Base-by-base conservation (phyloP, 768 basidiomycete genomes). In the Amanita exitialis region DNA sequence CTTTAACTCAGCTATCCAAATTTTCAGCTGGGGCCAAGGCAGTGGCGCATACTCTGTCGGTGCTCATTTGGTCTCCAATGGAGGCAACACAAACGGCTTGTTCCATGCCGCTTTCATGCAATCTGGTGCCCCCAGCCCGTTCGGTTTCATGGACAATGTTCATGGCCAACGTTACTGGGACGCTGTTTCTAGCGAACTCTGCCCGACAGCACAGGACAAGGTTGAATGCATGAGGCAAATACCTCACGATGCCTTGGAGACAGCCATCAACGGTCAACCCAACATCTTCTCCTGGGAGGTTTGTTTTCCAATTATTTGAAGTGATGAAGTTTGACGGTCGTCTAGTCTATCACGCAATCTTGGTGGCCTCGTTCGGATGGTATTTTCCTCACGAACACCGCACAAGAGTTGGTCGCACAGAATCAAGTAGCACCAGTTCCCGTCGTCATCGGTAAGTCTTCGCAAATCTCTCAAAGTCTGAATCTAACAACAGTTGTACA, bases 291-390 rank as follows among this genome's bases (percentile, higher is more conserved):
- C 69, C 9, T 75, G 71, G 52, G 70, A 76, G 64, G 75, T 73
- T 44, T 9, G 62, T 49, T 5, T 32, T 13, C 44, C 35, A 15
- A 39, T 38, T 41, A 13, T 15, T 27, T 8, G 4, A 32, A 1
- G 20, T 9, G 39, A 28, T 25, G n/a, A 9, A 4, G 18, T 21
- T 3, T 16, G 37, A 38, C n/a, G 25, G 13, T 27, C 4, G 10
- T 34, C 21, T 30, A 75, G 75, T 70, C 70, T 10, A 56, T 73
- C 34, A 60, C 61, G 18, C 62, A 70, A 10, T 68, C 72, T 16
- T 81, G 73, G 73, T 58, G 68, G 13, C 78, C 77, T n/a, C 69
- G 73, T 15, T 69, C 71, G 4, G 79, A 81, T 53, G 77, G 76
- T 1, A 61, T 64, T 0, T 75, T 79, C 61, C 55, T 81, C 8